Evolutionary conservation across 176 grass and related monocot species (phyloP).

Genomic region (Oropetium thomaeum): DNA sequence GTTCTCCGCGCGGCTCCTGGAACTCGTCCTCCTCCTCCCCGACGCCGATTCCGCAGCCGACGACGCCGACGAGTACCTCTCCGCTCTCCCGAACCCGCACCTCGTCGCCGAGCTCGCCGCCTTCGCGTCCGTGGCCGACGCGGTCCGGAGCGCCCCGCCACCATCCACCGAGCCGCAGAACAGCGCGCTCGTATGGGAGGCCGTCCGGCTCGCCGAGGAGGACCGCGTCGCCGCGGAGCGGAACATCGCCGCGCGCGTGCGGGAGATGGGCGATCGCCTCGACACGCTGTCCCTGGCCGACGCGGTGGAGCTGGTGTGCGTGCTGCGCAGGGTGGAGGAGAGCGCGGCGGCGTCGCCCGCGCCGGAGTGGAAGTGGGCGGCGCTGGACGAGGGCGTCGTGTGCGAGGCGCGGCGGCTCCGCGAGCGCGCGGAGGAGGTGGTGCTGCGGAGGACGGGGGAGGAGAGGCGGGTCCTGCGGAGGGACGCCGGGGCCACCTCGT

Average conservation of each 20-base stretch:
- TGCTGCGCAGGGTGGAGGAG: constrained; percentile 55
- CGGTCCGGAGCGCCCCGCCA: constrained; percentile 42
- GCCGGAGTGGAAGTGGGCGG: constrained; percentile 66
- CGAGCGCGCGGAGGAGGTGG: constrained; percentile 39
- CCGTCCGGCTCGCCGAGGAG: constrained; percentile 54
- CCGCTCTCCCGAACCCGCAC: constrained; percentile 42
- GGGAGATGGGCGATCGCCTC: constrained; percentile 59
- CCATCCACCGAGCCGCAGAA: constrained; percentile 16
- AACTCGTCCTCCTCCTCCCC: constrained; percentile 63
- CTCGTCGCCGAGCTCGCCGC: constrained; percentile 51
- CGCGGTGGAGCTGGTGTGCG: constrained; percentile 61
- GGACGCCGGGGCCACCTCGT: constrained; percentile 37
- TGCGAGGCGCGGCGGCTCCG: constrained; percentile 31
- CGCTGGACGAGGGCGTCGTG: constrained; percentile 50
- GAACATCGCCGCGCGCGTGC: constrained; percentile 48
- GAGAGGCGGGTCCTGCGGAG: constrained; percentile 44
- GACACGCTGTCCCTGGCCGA: constrained; percentile 62
- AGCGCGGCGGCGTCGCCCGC: constrained; percentile 15
- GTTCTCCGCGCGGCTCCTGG: constrained; percentile 74
- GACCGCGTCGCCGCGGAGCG: constrained; percentile 48
- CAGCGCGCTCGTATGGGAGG: constrained; percentile 53
- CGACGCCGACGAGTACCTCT: constrained; percentile 41
- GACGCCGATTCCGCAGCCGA: constrained; percentile 12
- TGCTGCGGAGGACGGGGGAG: constrained; percentile 43
- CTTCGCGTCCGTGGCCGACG: constrained; percentile 45